Evolutionary conservation across 2,329 filamentous ascomycete genomes (phyloP), one percentile per base, ranked within the genome.

Genomic region (Venturiaceae sp.): DNA sequence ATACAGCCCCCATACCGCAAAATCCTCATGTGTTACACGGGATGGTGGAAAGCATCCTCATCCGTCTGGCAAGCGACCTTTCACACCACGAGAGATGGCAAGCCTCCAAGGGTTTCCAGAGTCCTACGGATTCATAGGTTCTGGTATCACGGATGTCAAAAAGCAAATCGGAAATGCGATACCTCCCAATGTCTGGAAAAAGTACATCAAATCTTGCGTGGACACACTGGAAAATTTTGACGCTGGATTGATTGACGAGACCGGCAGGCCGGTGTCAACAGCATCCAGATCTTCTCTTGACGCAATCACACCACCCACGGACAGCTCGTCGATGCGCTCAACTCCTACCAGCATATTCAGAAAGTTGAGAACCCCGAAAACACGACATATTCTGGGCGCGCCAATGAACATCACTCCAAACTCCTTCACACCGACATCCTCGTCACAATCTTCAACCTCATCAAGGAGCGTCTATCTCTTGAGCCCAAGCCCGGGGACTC

Each of bases 101-200:
- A 32, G 11, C 13, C 28, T 39, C 0, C 30, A 58, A 28, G 57
- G 50, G 6, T 58, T 58, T 23, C 46, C 30, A n/a, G 34, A 28
- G 8, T 34, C 2, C 5, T 56, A 46, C 37, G n/a, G 11, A 7
- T 58, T 53, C 13, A 13, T 13, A 5, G 33, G 39, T 16, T 11
- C 55, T 2, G 36, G 47, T 1, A 36, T n/a, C 8, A 58, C 33
- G 2, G 16, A 53, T 7, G 30, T 58, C 3, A 19, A 11, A 8
- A 44, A 33, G 11, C 44, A 53, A 21, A 53, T 58, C 16, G 57
- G 57, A 13, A 58, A 58, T 44, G 57, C 57, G 2, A 47, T 58
- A 16, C 57, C 57, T 3, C 57, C 57, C 7, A 14, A 28, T 5
- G 57, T 44, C 1, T 58, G 57, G 57, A 13, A 14, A 5, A 9